Evolutionary conservation across 768 basidiomycete genomes (phyloP), one percentile per base, ranked within the genome.

Genomic region (Kwoniella shandongensis): DNA sequence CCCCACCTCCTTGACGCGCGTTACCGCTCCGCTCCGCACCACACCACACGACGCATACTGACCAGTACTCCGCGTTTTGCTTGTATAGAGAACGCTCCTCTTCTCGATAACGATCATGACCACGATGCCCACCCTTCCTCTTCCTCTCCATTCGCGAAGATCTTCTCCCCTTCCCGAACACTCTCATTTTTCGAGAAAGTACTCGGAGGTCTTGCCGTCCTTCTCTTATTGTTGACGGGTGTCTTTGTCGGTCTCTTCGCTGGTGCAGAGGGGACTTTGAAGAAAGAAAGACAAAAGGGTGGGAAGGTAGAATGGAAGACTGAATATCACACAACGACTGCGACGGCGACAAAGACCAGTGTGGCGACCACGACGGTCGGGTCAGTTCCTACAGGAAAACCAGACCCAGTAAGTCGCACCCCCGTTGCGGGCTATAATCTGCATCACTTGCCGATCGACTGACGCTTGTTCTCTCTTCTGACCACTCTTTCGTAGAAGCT

Each of bases 221-320:
- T 88, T 25, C 81, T 99, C 44, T 81, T 98, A 13, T 81, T 97
- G 44, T 81, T 91, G 45, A 85, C 84, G 63, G 88, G 89, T 6
- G 81, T 89, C n/a, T 93, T 94, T 76, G 86, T 93, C 59, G 94
- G 94, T 10, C 80, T 99, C 4, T 97, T 92, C 75, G 87, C 91
- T 29, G 96, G 96, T 10, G 86, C 87, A 1, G 85, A 90, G 73
- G 87, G 88, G 70, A 86, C 84, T 59, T 81, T 91, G 50, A 83
- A 83, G 59, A 79, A 69, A 57, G 72, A 55, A 54, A 20, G 48
- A 44, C n/a, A 57, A 46, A 47, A 50, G 38, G 54, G 44, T 12
- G 54, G 58, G 3, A 25, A 47, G 29, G 40, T 30, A 15, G 52
- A 48, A 41, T 50, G 54, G 41, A 50, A 47, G 44, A 66, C 62